Evolutionary conservation across 257 asterid species (phyloP).

Genomic region (Gynochthodes officinalis): DNA sequence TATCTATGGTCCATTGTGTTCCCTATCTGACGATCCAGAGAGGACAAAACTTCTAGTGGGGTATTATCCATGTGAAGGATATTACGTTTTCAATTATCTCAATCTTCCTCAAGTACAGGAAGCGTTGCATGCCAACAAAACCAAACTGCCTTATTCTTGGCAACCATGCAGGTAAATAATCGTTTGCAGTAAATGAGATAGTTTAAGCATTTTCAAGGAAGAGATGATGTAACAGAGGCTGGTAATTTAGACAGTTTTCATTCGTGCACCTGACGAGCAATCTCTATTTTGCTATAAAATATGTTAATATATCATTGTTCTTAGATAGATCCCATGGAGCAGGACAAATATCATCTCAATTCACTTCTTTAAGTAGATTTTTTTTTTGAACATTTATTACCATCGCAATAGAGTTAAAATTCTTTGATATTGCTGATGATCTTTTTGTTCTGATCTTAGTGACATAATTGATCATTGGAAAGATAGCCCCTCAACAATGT

Average conservation of each 20-base stretch:
- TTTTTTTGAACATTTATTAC: neutral
- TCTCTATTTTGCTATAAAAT: too few species aligned
- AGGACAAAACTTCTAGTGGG: constrained; percentile 12
- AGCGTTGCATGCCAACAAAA: constrained; percentile 41
- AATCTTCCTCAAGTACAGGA: constrained; percentile 42
- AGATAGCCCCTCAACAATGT: constrained; percentile 40
- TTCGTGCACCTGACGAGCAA: too few species aligned
- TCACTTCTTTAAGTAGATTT: neutral
- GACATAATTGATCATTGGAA: constrained; percentile 25
- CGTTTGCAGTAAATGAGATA: too few species aligned
- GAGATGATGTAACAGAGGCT: too few species aligned
- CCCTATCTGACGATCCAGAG: constrained; percentile 2
- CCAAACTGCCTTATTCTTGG: constrained; percentile 32
- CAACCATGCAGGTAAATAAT: constrained; percentile 29
- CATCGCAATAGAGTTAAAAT: neutral
- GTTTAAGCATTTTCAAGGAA: too few species aligned
- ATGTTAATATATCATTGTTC: too few species aligned
- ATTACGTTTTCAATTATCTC: constrained; percentile 27
- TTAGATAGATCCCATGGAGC: neutral
- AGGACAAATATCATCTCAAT: neutral
- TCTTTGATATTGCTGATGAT: neutral
- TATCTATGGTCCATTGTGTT: constrained; percentile 37
- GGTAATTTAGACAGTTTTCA: too few species aligned
- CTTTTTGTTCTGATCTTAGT: constrained; percentile 12
- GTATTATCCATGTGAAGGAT: constrained; percentile 34